Evolutionary conservation across 179 eudicot species (phyloP).

Genomic region (Sideroxylon spinosum): DNA sequence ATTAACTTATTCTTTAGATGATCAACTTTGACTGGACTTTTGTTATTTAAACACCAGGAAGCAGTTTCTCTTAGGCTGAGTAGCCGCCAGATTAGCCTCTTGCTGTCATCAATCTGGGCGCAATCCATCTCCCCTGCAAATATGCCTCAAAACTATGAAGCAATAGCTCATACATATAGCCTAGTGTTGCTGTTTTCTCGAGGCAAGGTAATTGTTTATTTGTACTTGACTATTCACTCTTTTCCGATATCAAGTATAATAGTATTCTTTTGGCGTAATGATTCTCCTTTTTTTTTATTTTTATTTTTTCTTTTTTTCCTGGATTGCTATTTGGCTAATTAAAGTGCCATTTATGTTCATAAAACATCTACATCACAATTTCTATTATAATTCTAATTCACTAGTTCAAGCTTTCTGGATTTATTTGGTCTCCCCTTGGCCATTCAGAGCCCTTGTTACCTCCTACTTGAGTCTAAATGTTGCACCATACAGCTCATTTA

Average conservation of each 20-base stretch:
- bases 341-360: neutral
- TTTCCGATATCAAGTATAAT: neutral
- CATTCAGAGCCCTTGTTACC: neutral
- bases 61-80: conserved; percentile 77
- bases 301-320: neutral
- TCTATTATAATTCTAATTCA: neutral
- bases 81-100: conserved; percentile 76
- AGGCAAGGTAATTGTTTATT: conserved; percentile 54
- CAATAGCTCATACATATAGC: conserved; percentile 96
- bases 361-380: neutral
- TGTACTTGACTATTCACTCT: neutral
- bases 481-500: neutral
- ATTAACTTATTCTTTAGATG: neutral
- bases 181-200: conserved; percentile 81
- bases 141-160: conserved; percentile 85
- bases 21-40: conserved; percentile 16
- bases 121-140: conserved; percentile 83
- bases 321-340: neutral
- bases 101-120: conserved; percentile 89
- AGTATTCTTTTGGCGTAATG: neutral
- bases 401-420: neutral
- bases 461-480: neutral
- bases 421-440: neutral
- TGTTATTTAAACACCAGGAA: conserved; percentile 41
- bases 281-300: neutral